Conservation (phyloP, 345 rosid genomes). For the Moricandia arvensis region DNA sequence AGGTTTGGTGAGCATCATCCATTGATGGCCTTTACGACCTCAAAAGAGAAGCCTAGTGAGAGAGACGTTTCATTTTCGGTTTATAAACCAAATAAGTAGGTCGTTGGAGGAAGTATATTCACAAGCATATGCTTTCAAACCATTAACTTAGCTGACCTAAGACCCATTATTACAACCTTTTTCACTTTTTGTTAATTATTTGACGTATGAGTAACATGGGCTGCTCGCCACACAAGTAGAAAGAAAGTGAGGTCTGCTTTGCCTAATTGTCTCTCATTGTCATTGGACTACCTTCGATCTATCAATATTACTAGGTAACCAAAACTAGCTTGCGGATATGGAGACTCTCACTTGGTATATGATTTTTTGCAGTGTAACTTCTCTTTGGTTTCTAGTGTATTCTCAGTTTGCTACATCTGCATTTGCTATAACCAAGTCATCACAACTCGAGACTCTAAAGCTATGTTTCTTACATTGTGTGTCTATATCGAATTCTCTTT, state of each 20-base stretch:
- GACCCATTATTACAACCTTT: constrained; percentile 29
- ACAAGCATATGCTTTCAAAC: constrained; percentile 35
- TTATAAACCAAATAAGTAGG: constrained; percentile 26
- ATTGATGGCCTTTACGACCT: constrained; percentile 31
- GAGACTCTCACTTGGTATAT: background rate
- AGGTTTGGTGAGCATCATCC: constrained; percentile 21
- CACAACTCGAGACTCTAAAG: too few species aligned
- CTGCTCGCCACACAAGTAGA: constrained; percentile 20
- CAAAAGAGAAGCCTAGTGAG: constrained; percentile 29
- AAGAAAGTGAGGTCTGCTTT: constrained; percentile 7
- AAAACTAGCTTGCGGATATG: background rate
- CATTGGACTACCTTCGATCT: constrained; percentile 10
- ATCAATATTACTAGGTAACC: constrained; percentile 23
- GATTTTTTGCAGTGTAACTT: background rate
- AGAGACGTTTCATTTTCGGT: constrained; percentile 15
- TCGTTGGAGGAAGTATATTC: constrained; percentile 21
- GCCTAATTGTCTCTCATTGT: constrained; percentile 16
- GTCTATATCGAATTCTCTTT: too few species aligned
- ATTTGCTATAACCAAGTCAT: too few species aligned
- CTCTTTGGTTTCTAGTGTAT: background rate
- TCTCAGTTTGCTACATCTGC: background rate
- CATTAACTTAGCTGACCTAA: constrained; percentile 37
- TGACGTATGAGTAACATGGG: constrained; percentile 25
- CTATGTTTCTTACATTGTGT: too few species aligned
- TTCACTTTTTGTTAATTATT: constrained; percentile 1